Evolutionary conservation across 2,329 filamentous ascomycete species (phyloP).

Genomic region (Colletotrichum chrysophilum): DNA sequence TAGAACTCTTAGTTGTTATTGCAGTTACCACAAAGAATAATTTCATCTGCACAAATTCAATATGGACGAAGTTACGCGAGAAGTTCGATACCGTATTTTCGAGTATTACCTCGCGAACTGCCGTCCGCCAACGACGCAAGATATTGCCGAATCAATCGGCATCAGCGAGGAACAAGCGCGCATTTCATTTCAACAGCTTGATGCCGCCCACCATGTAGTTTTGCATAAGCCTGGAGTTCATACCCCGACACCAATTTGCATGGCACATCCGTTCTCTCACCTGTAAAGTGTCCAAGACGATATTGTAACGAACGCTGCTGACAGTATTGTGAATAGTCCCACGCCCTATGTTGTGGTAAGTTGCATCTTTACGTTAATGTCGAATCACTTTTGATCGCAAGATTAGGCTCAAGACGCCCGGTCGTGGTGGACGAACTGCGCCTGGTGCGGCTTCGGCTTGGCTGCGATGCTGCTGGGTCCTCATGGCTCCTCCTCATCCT

Average conservation of each 20-base stretch:
- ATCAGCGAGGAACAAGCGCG: background rate
- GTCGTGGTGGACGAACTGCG: background rate
- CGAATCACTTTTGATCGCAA: background rate
- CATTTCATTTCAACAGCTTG: background rate
- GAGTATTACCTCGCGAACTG: background rate
- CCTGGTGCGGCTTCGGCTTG: background rate
- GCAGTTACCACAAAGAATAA: background rate
- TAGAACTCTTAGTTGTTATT: background rate
- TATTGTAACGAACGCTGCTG: background rate
- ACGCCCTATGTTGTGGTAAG: background rate
- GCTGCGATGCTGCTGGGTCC: background rate
- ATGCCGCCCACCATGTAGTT: background rate
- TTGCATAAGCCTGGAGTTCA: background rate
- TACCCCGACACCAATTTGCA: background rate
- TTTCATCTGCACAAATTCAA: background rate
- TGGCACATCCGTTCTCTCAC: background rate
- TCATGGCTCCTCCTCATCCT: background rate
- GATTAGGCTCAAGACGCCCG: background rate
- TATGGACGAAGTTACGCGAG: background rate
- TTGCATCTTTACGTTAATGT: fast-evolving
- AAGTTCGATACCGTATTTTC: background rate
- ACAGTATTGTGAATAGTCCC: background rate
- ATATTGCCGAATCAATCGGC: background rate
- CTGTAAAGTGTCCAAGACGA: background rate
- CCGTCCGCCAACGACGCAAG: background rate